Conservation (phyloP, 1,139 yeast genomes). For the Taphrina betulina region DNA sequence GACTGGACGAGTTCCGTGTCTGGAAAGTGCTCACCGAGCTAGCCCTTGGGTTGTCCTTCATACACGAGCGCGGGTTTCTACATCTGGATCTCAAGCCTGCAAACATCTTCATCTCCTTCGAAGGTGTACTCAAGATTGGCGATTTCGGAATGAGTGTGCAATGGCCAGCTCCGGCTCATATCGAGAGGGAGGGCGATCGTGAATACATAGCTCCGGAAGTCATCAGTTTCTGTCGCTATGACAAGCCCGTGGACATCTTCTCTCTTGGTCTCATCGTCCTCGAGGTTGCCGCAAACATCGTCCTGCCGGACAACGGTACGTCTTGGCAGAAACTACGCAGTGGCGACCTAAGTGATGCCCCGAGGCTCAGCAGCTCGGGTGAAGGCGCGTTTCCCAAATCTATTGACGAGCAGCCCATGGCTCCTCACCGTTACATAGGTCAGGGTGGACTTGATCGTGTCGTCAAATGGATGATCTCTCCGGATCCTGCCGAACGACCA, state of each 20-base stretch:
- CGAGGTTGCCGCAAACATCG: slow-evolving; percentile 93
- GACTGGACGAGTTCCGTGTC: slow-evolving; percentile 89
- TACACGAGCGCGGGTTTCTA: slow-evolving; percentile 72
- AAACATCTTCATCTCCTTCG: slow-evolving; percentile 88
- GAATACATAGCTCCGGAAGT: slow-evolving; percentile 98
- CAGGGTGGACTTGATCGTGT: slow-evolving; percentile 62
- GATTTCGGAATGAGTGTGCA: slow-evolving; percentile 77
- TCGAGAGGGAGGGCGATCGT: slow-evolving; percentile 95
- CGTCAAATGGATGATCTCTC: slow-evolving; percentile 86
- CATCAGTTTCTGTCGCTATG: slow-evolving; percentile 74
- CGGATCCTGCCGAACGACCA: slow-evolving; percentile 80
- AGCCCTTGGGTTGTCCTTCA: slow-evolving; percentile 71
- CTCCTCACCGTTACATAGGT: slow-evolving; percentile 32
- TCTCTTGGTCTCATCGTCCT: slow-evolving; percentile 88
- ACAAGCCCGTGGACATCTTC: slow-evolving; percentile 91
- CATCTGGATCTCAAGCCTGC: slow-evolving; percentile 95
- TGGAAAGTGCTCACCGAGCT: slow-evolving; percentile 93
- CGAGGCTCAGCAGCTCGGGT: slow-evolving; percentile 26
- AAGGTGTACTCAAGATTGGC: slow-evolving; percentile 83
- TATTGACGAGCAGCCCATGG: slow-evolving; percentile 18
- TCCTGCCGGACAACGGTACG: slow-evolving; percentile 91
- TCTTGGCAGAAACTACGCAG: slow-evolving; percentile 96
- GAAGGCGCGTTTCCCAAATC: slow-evolving; percentile 16
- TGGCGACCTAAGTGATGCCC: slow-evolving; percentile 88
- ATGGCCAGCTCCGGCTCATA: slow-evolving; percentile 50